phyloP scores from a whole-genome alignment of 169 alveolate genomes.

The Cryptosporidium muris region DNA sequence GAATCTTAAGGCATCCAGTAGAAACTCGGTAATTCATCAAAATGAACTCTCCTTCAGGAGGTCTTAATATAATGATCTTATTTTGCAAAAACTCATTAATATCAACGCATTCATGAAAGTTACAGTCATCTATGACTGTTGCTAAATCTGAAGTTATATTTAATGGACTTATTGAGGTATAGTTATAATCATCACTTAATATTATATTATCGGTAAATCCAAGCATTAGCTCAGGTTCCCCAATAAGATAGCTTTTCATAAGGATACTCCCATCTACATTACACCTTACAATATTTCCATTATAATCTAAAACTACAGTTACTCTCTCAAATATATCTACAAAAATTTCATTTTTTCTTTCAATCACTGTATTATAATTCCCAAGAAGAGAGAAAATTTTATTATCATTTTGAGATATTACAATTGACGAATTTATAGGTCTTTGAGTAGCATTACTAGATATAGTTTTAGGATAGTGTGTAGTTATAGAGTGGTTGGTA shows the following conservation, averaged over 20 bases:
- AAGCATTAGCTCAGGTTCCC: constrained; percentile 87
- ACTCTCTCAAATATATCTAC: constrained; percentile 92
- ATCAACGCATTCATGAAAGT: constrained; percentile 94
- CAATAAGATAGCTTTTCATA: constrained; percentile 88
- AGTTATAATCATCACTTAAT: constrained; percentile 56
- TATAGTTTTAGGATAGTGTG: constrained; percentile 74
- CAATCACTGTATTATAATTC: constrained; percentile 48
- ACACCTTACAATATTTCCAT: constrained; percentile 86
- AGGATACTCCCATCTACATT: constrained; percentile 92
- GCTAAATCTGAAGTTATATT: constrained; percentile 13
- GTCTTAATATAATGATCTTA: constrained; percentile 87
- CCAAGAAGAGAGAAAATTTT: constrained; percentile 47
- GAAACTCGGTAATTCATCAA: constrained; percentile 93
- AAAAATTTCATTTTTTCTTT: constrained; percentile 89
- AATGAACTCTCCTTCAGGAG: constrained; percentile 96
- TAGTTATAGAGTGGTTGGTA: not conserved
- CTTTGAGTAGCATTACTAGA: constrained; percentile 83
- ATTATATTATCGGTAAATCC: constrained; percentile 87
- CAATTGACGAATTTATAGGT: constrained; percentile 75
- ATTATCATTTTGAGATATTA: constrained; percentile 47
- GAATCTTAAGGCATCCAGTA: constrained; percentile 76
- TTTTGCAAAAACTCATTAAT: constrained; percentile 85
- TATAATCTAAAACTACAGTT: constrained; percentile 86
- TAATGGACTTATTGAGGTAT: not conserved
- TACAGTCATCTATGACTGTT: constrained; percentile 88